Evolutionary conservation across 2,329 filamentous ascomycete species (phyloP), one percentile per base, ranked within the genome.

Genomic region (Cladosporium austrohemisphaericum): DNA sequence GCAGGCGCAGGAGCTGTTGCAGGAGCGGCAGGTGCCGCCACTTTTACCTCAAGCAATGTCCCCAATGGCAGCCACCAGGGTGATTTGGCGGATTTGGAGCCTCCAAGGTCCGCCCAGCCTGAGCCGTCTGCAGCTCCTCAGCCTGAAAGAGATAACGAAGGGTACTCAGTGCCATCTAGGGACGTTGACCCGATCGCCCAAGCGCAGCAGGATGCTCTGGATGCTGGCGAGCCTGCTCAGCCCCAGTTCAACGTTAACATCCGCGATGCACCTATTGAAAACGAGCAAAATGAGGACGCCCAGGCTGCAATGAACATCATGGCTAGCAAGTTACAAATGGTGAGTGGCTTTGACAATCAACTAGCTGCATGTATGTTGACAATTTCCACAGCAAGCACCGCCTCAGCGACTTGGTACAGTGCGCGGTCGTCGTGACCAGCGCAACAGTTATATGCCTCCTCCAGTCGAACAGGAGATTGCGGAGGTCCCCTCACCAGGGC

Each of bases 341-440:
- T 78, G 68, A 58, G 72, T 61, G 2, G n/a, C 10, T 14, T 9
- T 31, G 4, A 25, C 7, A 18, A 16, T 26, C 3, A 14, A 29
- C 20, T 7, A n/a, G 23, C 11, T 45, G 57, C 57, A 62, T 56
- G 46, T 55, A 31, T n/a, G n/a, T 33, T 47, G n/a, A 47, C 18
- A 7, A 49, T 23, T 13, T 25, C 29, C 69, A 76, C 61, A 81
- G 69, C 67, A 77, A 66, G 69, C 70, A 20, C 78, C 83, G 49
- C 82, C 89, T 55, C 23, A 50, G 14, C 68, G 69, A 32, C 73
- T 80, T 11, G 85, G 87, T 37, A 96, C 90, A 11, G 75, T 95
- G 13, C 81, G 93, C 57, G 93, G 93, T 44, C 85, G 93, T 53
- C 81, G 93, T 64, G 92, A 97, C 65, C 88, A 94, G 55, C 82